Conservation (phyloP, 129 eudicot species). For the Mikania micrantha region DNA sequence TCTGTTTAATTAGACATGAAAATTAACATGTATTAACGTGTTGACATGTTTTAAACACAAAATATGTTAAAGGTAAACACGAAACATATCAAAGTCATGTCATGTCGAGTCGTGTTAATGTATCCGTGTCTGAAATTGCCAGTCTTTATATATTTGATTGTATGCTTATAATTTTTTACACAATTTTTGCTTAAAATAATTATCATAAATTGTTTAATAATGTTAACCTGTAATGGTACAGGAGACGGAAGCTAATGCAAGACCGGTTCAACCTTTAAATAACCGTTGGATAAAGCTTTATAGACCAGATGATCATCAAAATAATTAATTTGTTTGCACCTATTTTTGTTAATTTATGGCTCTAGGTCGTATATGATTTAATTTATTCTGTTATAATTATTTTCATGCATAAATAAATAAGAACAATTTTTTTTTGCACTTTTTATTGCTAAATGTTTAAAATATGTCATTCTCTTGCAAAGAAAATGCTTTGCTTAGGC, state of each 20-base stretch:
- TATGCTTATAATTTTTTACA: too few species aligned
- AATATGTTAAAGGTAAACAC: too few species aligned
- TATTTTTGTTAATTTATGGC: neutral
- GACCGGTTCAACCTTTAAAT: conserved; percentile 45
- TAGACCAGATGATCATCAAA: conserved; percentile 18
- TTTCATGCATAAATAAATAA: neutral
- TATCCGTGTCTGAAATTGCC: too few species aligned
- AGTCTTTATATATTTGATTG: too few species aligned
- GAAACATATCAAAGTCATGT: too few species aligned
- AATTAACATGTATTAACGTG: too few species aligned
- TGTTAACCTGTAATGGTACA: conserved; percentile 1
- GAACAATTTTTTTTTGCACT: neutral
- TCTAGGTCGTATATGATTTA: neutral
- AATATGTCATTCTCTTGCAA: too few species aligned
- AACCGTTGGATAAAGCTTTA: conserved; percentile 41
- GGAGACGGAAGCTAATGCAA: conserved; percentile 39
- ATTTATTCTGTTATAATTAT: neutral
- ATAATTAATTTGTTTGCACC: neutral
- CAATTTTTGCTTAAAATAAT: neutral
- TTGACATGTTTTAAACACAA: too few species aligned
- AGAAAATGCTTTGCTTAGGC: too few species aligned
- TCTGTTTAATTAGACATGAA: too few species aligned
- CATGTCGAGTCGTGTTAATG: too few species aligned
- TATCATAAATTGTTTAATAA: neutral
- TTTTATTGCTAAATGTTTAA: too few species aligned